phyloP scores from a whole-genome alignment of 1,284 basidiomycete species.

The Sanghuangporus sanghuang region DNA sequence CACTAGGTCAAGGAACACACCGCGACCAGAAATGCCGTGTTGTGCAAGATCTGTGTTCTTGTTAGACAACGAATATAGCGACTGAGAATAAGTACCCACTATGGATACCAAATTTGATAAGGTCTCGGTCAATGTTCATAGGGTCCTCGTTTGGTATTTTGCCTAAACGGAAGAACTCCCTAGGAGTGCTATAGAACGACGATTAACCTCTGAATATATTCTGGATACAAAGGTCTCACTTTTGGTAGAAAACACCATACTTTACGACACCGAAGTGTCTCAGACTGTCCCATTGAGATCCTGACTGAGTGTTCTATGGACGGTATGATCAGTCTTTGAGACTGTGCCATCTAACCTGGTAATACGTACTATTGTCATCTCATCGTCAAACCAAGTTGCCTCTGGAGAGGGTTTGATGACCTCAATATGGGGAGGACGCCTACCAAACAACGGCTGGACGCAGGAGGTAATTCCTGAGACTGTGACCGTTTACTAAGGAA shows the following conservation, averaged over 20 bases:
- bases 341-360: background rate
- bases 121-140: constrained; percentile 40
- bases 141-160: constrained; percentile 44
- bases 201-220: background rate
- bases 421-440: constrained; percentile 48
- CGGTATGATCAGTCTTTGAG: background rate
- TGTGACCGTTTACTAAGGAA: no score
- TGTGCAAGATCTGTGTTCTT: constrained; percentile 55
- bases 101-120: constrained; percentile 58
- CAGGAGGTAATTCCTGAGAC: background rate
- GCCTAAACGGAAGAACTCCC: constrained; percentile 31
- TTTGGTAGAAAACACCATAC: constrained; percentile 60
- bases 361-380: constrained; percentile 54
- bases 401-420: constrained; percentile 25
- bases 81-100: constrained; percentile 36
- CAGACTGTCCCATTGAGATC: constrained; percentile 72
- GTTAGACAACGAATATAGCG: background rate
- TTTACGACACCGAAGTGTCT: constrained; percentile 53
- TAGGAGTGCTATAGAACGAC: constrained; percentile 33
- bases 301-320: constrained; percentile 65
- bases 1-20: constrained; percentile 63
- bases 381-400: constrained; percentile 49
- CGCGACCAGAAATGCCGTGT: constrained; percentile 70
- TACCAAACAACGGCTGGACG: constrained; percentile 49
- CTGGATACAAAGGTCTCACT: constrained; percentile 32